Conservation (phyloP, 352 stramenopile genomes). For the Phytophthora melonis region DNA sequence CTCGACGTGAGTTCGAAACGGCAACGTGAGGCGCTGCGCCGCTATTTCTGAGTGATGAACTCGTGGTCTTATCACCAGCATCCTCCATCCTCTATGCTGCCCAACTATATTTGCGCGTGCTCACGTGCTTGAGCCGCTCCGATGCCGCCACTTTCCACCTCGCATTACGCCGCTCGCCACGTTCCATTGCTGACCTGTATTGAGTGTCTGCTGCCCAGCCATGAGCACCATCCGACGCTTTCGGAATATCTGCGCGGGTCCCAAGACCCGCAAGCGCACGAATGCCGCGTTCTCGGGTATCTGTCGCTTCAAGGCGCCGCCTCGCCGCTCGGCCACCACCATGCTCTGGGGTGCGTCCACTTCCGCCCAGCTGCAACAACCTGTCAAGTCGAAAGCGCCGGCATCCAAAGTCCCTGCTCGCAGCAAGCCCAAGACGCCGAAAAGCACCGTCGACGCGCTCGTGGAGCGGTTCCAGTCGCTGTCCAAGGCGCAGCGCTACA, state of each 20-base stretch:
- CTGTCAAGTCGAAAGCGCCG: conserved; percentile 25
- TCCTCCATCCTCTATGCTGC: conserved; percentile 1
- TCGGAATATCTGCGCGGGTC: conserved; percentile 30
- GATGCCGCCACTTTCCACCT: conserved; percentile 13
- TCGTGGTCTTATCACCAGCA: conserved; percentile 23
- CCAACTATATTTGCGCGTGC: conserved; percentile 14
- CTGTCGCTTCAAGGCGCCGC: conserved; percentile 24
- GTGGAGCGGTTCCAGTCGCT: conserved; percentile 71
- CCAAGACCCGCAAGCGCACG: conserved; percentile 38
- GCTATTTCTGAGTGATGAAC: conserved; percentile 28
- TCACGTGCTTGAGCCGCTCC: background rate
- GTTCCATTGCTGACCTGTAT: conserved; percentile 12
- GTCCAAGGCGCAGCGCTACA: conserved; percentile 65
- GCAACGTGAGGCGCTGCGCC: background rate
- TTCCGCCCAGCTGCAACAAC: conserved; percentile 20
- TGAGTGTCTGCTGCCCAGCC: background rate
- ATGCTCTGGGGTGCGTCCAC: conserved; percentile 28
- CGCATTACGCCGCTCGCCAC: conserved; percentile 7
- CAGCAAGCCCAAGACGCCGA: conserved; percentile 35
- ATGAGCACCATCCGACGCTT: conserved; percentile 32
- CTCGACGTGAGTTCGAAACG: background rate
- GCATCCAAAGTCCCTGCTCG: conserved; percentile 17
- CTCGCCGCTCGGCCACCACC: conserved; percentile 28
- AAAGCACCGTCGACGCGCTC: conserved; percentile 46
- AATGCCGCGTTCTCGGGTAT: conserved; percentile 30